phyloP scores from a whole-genome alignment of 1,139 yeast species.

The Yarrowia galli region DNA sequence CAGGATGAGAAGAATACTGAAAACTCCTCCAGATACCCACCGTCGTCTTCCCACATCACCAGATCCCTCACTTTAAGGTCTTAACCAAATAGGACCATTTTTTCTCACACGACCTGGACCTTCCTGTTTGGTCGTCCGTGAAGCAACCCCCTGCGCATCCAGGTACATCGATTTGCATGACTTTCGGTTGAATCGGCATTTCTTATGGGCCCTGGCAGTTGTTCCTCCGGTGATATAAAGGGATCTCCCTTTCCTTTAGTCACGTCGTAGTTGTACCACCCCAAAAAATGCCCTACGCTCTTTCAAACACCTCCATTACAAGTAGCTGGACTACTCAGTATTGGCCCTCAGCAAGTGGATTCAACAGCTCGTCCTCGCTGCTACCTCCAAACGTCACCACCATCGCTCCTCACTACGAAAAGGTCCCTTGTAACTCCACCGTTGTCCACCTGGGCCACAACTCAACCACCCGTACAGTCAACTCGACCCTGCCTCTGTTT shows the following conservation, averaged over 20 bases:
- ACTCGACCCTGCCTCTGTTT: not conserved
- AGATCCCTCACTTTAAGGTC: constrained; percentile 3
- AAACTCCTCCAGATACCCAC: not conserved
- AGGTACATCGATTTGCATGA: constrained; percentile 16
- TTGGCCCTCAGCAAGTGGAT: not conserved
- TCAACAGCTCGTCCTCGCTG: not conserved
- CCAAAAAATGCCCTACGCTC: constrained; percentile 4
- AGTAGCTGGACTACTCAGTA: constrained; percentile 25
- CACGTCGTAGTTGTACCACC: not conserved
- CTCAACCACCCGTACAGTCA: not conserved
- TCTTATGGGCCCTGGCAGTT: not conserved
- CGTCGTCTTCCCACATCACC: not conserved
- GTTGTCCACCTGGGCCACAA: not conserved
- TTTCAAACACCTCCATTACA: not conserved
- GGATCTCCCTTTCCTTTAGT: not conserved
- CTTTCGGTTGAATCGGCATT: constrained; percentile 7
- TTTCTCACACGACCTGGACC: constrained; percentile 17
- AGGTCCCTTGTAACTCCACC: not conserved
- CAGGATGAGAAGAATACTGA: not conserved
- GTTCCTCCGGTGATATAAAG: constrained; percentile 4
- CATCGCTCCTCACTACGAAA: not conserved
- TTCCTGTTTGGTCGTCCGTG: not conserved
- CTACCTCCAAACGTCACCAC: not conserved
- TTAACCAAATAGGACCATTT: constrained; percentile 20
- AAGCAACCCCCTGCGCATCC: constrained; percentile 19